Percentiles rank a stretch among this genome's conserved stretches.
Conservation (phyloP, 1,284 basidiomycete species). For the Boletus calvinii region DNA sequence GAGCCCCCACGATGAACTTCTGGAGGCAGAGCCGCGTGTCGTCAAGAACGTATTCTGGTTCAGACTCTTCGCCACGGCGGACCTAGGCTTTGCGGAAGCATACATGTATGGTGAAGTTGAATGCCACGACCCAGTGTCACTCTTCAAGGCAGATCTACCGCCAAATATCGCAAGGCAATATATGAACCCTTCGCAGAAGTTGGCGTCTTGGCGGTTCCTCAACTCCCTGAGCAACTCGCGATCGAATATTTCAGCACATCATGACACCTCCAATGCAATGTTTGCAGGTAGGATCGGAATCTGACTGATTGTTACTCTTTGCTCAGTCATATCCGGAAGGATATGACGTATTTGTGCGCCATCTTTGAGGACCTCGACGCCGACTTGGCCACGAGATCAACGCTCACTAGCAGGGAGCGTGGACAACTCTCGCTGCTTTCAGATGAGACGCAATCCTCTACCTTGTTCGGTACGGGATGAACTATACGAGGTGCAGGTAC, state of each 20-base stretch:
- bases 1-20: neutral
- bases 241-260: neutral
- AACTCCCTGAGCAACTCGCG: neutral
- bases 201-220: conserved; percentile 1
- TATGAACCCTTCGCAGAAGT: neutral
- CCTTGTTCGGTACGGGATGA: neutral
- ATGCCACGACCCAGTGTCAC: conserved; percentile 59
- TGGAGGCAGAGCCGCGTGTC: conserved; percentile 49
- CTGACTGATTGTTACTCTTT: neutral
- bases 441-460: no score
- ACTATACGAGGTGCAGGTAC: conserved; percentile 1
- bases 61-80: conserved; percentile 58
- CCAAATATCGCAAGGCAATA: neutral
- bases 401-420: neutral
- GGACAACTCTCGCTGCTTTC: neutral
- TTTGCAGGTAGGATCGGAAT: neutral
- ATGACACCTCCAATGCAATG: conserved; percentile 5
- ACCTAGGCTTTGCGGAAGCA: conserved; percentile 72
- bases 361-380: conserved; percentile 1
- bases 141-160: conserved; percentile 52
- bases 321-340: neutral
- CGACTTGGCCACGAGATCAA: neutral
- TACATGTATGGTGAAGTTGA: conserved; percentile 73
- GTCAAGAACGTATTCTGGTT: conserved; percentile 68
- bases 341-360: conserved; percentile 3